Base-by-base conservation (phyloP, 345 rosid genomes). In the Lepidium aucheri region DNA sequence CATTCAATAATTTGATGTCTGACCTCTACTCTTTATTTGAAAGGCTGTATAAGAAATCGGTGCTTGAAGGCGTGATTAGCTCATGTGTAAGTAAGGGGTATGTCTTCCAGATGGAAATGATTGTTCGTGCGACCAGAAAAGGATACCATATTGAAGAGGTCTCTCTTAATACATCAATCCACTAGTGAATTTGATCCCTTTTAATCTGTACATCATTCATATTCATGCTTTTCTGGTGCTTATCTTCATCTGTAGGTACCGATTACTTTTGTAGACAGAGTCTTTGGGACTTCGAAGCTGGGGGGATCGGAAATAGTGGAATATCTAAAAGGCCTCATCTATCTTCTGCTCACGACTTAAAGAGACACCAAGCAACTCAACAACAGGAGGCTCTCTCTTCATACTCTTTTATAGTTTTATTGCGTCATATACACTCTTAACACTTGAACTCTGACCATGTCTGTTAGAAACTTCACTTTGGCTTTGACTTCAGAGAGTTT, bases 91-190 rank as follows among this genome's bases (percentile, higher is more conserved):
- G 97, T 63, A 94, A 90, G 76, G 96, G 97, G 24, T 90, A 91
- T 42, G 99, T 94, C 46, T 94, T 94, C 74, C 99, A 94, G 72
- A 94, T 94, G 96, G 99, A 94, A 84, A 94, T 94, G 95, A 90
- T 94, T 55, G 99, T 94, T 33, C 90, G 97, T 52, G 99, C 97
- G 32, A 79, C 95, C 26, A 86, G 99, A 70, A 86, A 84, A 73
- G 85, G 95, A 68, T 88, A 79, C 81, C 91, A 74, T 64, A 88
- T 90, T 63, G 99, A 94, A 80, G 99, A 94, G 99, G 77, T 74
- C 11, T 45, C 32, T 53, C 43, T 43, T 15, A 18, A 15, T 73
- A 26, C 5, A 64, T 14, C 13, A 38, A 17, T 30, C 52, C 39
- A 59, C 36, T 11, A 16, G 34, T 57, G 53, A 22, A 14, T 65